Evolutionary conservation across 1,284 basidiomycete species (phyloP), one percentile per base, ranked within the genome.

Genomic region (Ceratorhiza oryzae-sativae): DNA sequence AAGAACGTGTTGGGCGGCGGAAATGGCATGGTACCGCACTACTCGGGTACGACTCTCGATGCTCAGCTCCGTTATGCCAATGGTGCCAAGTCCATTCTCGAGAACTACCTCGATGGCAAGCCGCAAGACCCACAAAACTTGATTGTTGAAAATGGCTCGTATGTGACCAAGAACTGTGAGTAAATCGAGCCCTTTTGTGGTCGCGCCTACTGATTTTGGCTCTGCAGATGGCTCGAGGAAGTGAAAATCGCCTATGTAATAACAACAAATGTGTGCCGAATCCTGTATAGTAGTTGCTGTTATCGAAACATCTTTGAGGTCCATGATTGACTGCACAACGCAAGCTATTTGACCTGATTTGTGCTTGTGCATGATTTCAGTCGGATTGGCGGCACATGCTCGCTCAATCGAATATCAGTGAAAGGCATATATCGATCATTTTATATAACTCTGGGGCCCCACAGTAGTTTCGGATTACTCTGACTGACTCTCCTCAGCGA

Each of bases 21-120:
- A 36, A 93, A 93, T 80, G 92, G 89, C 76, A 92, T 92, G 91
- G 68, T 72, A 6, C 89, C 91, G 15, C 92, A 95, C 79, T 92
- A 92, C 82, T 91, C 89, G 75, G 94, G 94, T 49, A 96, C 95
- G 12, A 95, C 95, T 4, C 86, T 97, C 73, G 95, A 97, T 77
- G 95, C 95, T 0, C 95, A 97, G 83, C 86, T 84, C 55, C 91
- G 95, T 71, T 98, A 98, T 80, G 94, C 95, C 10, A 82, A 83
- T 48, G 95, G 95, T 27, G 86, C 90, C 34, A 90, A 86, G 83
- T 85, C 86, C 74, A 97, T 97, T 80, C 84, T 97, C 73, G 84
- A 89, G 73, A 89, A 92, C 81, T 97, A 91, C 84, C 81, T 95
- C 75, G 79, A 79, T 3, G 83, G 82, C 74, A 87, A 90, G 80